Conservation (phyloP, 805 yeast genomes). For the Starmerella etchellsii region DNA sequence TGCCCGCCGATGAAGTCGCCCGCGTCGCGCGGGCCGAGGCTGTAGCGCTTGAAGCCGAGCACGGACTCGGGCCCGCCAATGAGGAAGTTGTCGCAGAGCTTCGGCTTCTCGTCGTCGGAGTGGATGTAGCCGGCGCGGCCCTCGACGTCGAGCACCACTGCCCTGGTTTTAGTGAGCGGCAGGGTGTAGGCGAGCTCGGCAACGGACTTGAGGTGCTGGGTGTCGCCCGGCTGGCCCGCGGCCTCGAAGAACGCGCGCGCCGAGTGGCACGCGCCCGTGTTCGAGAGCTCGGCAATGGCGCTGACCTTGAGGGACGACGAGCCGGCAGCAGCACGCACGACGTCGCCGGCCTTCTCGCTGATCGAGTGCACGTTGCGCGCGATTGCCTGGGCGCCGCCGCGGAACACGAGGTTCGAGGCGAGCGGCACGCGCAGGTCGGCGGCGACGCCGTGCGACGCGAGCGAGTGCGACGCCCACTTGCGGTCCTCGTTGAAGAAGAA, state of each 20-base stretch:
- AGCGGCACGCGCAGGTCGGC: constrained; percentile 30
- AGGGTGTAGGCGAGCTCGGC: constrained; percentile 8
- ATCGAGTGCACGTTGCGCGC: constrained; percentile 45
- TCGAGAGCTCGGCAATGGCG: constrained; percentile 31
- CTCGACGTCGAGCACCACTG: constrained; percentile 16
- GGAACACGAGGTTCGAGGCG: constrained; percentile 15
- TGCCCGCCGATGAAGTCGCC: constrained; percentile 55
- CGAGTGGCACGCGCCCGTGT: constrained; percentile 11
- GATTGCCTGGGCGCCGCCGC: constrained; percentile 44
- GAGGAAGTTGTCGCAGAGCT: constrained; percentile 64
- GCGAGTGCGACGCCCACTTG: constrained; percentile 43
- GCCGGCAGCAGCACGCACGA: constrained; percentile 49
- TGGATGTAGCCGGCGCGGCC: constrained; percentile 18
- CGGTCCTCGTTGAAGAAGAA: constrained; percentile 42
- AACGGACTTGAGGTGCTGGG: constrained; percentile 22
- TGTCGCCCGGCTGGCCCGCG: constrained; percentile 27
- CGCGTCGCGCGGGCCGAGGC: constrained; percentile 48
- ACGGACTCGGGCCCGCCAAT: constrained; percentile 62
- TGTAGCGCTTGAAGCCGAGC: constrained; percentile 51
- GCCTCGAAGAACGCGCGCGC: constrained; percentile 28
- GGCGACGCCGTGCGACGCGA: constrained; percentile 34
- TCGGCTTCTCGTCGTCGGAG: constrained; percentile 29
- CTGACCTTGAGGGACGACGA: constrained; percentile 40
- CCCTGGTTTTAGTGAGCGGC: constrained; percentile 17
- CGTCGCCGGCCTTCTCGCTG: constrained; percentile 40